Conservation (phyloP, 805 yeast species). For the Saturnispora serradocipensis region DNA sequence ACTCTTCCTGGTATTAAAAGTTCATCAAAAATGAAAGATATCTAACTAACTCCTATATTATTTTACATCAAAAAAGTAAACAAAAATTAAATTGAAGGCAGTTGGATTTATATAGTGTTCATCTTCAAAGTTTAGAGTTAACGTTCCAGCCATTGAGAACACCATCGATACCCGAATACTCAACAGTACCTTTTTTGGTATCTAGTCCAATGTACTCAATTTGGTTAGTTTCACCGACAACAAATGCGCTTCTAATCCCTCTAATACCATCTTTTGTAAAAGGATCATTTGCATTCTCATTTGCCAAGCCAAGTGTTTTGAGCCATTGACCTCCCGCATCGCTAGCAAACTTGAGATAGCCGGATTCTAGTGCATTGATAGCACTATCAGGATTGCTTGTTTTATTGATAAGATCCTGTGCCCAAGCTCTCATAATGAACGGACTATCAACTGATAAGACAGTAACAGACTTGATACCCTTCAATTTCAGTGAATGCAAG, state of each 20-base stretch:
- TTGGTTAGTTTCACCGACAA: constrained; percentile 39
- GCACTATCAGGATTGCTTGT: constrained; percentile 12
- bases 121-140: not conserved
- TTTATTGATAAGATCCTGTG: constrained; percentile 35
- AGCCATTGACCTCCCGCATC: constrained; percentile 39
- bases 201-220: constrained; percentile 34
- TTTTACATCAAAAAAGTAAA: no score
- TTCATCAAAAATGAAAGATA: not conserved
- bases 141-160: constrained; percentile 6
- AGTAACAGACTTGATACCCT: constrained; percentile 31
- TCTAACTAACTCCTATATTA: no score
- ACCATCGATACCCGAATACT: constrained; percentile 10
- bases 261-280: constrained; percentile 12
- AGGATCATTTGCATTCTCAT: constrained; percentile 7
- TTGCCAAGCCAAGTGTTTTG: constrained; percentile 7
- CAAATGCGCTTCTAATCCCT: constrained; percentile 52
- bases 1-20: no score
- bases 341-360: constrained; percentile 35
- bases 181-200: constrained; percentile 26
- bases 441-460: constrained; percentile 36
- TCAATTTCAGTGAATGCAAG: constrained; percentile 27
- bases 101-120: not conserved
- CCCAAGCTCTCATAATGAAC: constrained; percentile 37
- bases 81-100: no score
- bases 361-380: not conserved